Conservation (phyloP, 495 filamentous ascomycete species). For the Filosporella fistucella region DNA sequence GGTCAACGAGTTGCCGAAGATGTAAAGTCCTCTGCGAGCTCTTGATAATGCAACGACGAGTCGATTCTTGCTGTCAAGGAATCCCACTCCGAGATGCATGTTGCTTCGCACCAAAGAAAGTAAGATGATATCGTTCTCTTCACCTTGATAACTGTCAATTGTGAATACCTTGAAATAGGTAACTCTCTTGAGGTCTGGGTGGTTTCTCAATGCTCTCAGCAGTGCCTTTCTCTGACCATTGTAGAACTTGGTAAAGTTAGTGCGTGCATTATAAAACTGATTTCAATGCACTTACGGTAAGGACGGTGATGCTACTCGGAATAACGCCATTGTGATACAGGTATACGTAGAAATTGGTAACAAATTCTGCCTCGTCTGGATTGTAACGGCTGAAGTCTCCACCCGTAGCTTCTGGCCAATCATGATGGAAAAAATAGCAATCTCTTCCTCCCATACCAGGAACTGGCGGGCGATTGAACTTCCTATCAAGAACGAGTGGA, state of each 20-base stretch:
- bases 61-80: slow-evolving; percentile 69
- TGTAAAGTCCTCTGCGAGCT: slow-evolving; percentile 77
- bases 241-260: slow-evolving; percentile 53
- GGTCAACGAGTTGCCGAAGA: slow-evolving; percentile 65
- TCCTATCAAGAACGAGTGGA: slow-evolving; percentile 45
- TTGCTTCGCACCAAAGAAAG: slow-evolving; percentile 83
- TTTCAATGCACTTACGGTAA: slow-evolving; percentile 44
- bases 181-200: slow-evolving; percentile 38
- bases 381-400: slow-evolving; percentile 69
- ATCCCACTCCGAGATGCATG: slow-evolving; percentile 52
- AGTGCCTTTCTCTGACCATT: slow-evolving; percentile 75
- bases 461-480: slow-evolving; percentile 46
- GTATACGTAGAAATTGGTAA: slow-evolving; percentile 67
- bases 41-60: slow-evolving; percentile 86
- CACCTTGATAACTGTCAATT: slow-evolving; percentile 91
- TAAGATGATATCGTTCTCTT: slow-evolving; percentile 85
- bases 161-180: slow-evolving; percentile 65
- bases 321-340: slow-evolving; percentile 62
- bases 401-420: slow-evolving; percentile 61
- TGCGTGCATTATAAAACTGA: background rate
- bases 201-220: slow-evolving; percentile 42
- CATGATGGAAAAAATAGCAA: slow-evolving; percentile 70
- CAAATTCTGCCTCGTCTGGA: slow-evolving; percentile 70
- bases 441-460: slow-evolving; percentile 74
- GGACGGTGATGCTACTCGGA: slow-evolving; percentile 64